Base-by-base conservation (phyloP, 2,329 filamentous ascomycete genomes). In the Aaosphaeria arxii region DNA sequence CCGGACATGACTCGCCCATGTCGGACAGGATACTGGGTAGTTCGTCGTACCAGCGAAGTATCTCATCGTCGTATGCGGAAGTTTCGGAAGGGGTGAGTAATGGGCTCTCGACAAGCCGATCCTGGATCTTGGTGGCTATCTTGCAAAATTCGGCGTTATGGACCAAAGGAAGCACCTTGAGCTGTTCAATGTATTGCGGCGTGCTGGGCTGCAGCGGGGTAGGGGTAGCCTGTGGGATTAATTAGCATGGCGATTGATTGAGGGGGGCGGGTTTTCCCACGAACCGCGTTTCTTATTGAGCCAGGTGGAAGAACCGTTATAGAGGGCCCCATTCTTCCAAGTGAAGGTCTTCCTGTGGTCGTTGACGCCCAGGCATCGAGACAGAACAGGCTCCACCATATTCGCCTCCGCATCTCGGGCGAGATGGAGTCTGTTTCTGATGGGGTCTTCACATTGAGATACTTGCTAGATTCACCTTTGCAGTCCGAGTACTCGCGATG, bases 131-230 rank as follows among this genome's bases (percentile, higher is more conserved):
- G 0, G 87, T 89, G 17, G 87, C 85, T 50, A 92, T 87, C 66
- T 87, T 87, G 72, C 87, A 89, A 69, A 91, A 91, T 44, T 85
- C 83, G 53, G 89, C 86, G 64, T 88, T 89, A 67, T 91, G 85
- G 30, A 88, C 82, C 11, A 90, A 71, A 0, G 87, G 87, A 4
- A 90, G 76, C 46, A 88, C 83, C 47, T 84, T 83, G 1, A 85
- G 78, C 42, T 87, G 84, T 43, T 76, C 75, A 61, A 78, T 58
- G 50, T 66, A 66, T 33, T 69, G 61, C 11, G 62, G 60, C 43
- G 65, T 68, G 40, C 66, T 68, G 38, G 65, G 61, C 45, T 67
- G 61, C 6, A 58, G 62, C 40, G 67, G 45, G 17, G 17, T 24
- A 29, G 49, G 29, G 69, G 80, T 79, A 57, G 45, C 39, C 46